These are phyloP conservation scores for Globisporangium acanthophoron DNA, from an alignment of 352 stramenopile genomes.

Conservation along the genomic window DNA sequence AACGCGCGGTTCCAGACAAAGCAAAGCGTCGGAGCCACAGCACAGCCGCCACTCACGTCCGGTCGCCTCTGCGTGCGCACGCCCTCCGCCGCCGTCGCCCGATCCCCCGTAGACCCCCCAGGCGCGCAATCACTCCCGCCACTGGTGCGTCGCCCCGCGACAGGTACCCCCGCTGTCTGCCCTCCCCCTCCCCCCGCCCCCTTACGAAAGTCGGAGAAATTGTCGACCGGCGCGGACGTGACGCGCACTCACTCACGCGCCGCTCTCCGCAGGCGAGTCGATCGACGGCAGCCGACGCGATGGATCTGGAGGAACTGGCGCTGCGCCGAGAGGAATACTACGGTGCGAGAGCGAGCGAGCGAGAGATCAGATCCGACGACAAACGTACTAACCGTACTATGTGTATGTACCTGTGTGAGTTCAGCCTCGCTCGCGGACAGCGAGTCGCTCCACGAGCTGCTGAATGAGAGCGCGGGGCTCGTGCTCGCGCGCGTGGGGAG, in stretches of 20 bases:
- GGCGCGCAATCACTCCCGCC: not conserved
- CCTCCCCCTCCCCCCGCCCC: too few species aligned
- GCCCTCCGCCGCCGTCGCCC: too few species aligned
- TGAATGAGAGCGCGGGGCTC: constrained; percentile 76
- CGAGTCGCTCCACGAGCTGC: constrained; percentile 52
- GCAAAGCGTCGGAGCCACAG: too few species aligned
- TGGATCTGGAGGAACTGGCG: constrained; percentile 34
- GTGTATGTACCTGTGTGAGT: not conserved
- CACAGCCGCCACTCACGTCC: too few species aligned
- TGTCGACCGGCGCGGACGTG: not conserved
- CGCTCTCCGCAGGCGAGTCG: not conserved
- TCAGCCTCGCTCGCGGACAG: constrained; percentile 59
- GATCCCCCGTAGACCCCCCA: not conserved
- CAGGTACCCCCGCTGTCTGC: not conserved
- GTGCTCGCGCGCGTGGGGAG: constrained; percentile 71
- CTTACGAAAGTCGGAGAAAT: not conserved
- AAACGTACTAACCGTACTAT: not conserved
- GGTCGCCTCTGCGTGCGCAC: too few species aligned
- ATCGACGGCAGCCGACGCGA: not conserved
- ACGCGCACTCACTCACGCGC: not conserved
- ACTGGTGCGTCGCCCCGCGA: too few species aligned
- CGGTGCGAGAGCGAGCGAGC: constrained; percentile 14
- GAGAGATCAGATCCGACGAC: not conserved
- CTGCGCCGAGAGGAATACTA: constrained; percentile 53
- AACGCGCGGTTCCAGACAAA: too few species aligned